Conservation (phyloP, 2,329 filamentous ascomycete species). For the Myriosclerotinia scirpicola region DNA sequence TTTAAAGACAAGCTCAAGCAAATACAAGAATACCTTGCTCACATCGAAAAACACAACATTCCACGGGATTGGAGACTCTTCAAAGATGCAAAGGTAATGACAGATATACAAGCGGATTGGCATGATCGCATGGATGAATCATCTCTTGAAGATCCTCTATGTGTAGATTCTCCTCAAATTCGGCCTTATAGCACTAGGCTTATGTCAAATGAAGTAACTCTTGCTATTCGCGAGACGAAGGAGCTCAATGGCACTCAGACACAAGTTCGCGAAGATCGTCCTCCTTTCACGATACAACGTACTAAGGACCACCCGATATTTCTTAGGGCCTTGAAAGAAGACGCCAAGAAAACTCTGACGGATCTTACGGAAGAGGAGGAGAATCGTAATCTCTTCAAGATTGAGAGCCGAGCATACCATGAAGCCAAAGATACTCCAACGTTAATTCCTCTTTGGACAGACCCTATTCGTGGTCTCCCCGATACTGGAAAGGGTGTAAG, state of each 20-base stretch:
- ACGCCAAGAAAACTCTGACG: constrained; percentile 21
- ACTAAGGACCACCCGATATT: constrained; percentile 31
- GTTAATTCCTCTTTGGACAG: constrained; percentile 36
- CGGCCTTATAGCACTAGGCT: constrained; percentile 31
- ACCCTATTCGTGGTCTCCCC: constrained; percentile 32
- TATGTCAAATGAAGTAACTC: constrained; percentile 23
- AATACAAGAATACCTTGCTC: constrained; percentile 35
- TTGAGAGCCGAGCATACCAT: constrained; percentile 34
- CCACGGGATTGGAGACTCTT: constrained; percentile 26
- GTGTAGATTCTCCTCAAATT: constrained; percentile 19
- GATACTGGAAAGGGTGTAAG: constrained; percentile 24
- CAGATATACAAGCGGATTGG: constrained; percentile 34
- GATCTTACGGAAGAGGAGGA: constrained; percentile 29
- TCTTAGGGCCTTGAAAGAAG: constrained; percentile 27
- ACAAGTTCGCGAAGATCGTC: constrained; percentile 32
- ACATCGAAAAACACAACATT: constrained; percentile 16
- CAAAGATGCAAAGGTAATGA: constrained; percentile 33
- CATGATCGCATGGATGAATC: constrained; percentile 20
- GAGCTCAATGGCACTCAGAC: constrained; percentile 23
- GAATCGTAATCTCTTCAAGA: constrained; percentile 29
- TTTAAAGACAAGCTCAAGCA: constrained; percentile 44
- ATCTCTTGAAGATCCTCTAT: constrained; percentile 11
- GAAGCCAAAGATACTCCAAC: constrained; percentile 32
- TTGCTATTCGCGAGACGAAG: constrained; percentile 23
- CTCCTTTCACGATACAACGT: constrained; percentile 32